Base-by-base conservation (phyloP, 2,329 filamentous ascomycete species). In the Drechslerella coelobrocha region DNA sequence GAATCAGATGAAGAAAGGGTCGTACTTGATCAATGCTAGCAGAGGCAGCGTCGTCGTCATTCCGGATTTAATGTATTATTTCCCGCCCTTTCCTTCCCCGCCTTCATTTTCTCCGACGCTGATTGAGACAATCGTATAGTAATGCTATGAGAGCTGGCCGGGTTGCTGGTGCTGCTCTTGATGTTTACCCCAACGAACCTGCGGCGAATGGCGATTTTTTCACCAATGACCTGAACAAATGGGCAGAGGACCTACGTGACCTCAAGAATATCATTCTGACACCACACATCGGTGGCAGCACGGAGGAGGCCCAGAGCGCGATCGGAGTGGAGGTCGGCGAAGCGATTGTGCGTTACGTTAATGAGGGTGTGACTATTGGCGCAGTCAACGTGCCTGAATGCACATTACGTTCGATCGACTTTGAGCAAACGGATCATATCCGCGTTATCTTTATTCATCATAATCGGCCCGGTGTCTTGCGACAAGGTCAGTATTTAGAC, bases 341-440 rank as follows among this genome's bases (percentile, higher is more conserved):
- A 51, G 90, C 92, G 41, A 83, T 99, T 56, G 89, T 96, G 63
- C 87, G 90, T 77, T 99, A 97, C 79, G 94, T 97, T 78, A 99
- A 97, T 81, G 91, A 94, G 79, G 94, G 94, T 71, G 87, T 89
- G 62, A 99, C 94, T 2, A 80, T 95, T 24, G 92, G 74, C 19
- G 91, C 92, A 72, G 94, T 97, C 78, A 99, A 99, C 81, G 84
- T 99, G 82, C 94, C 94, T n/a, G 94, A 97, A 80, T 90, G 96
- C 75, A 88, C 88, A 75, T 84, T 99, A 76, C 89, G 94, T 75
- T 92, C 89, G n/a, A 82, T 97, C 76, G 96, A 92, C 1, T 85
- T 91, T 73, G 92, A 96, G 68, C 92, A 97, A 81, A 86, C 89
- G 23, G 88, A 96, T 78, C 89, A 94, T 78, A 92, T 92, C 61